Base-by-base conservation (phyloP, 2,329 filamentous ascomycete species). In the Colletotrichum somersetense region DNA sequence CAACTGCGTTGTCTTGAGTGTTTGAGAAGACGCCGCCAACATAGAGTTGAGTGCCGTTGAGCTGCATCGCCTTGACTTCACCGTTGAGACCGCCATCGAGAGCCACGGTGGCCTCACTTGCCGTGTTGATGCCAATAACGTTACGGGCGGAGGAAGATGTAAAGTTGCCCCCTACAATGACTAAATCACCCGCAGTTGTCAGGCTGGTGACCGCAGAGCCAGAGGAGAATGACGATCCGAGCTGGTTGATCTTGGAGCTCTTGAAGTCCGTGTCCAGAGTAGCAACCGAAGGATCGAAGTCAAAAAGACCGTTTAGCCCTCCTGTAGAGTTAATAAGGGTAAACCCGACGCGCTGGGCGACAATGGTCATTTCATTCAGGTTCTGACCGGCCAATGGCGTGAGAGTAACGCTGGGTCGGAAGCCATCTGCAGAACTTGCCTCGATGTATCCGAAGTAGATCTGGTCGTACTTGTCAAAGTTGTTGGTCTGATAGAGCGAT, bases 381-480 rank as follows among this genome's bases (percentile, higher is more conserved):
- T 83, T 82, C 80, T 95, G 92, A 50, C 89, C 91, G 42, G 87
- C 80, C 30, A 90, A 84, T 5, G 96, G 93, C 0, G 90, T 88
- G 56, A 99, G 84, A 0, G 93, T 97, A 64, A 99, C 91, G 5
- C 89, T 89, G 18, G 96, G 94, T 53, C 91, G 91, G 85, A 98
- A 98, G 26, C 88, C 88, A 46, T 64, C 64, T 74, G 84, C 85
- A 12, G 89, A 91, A 65, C 89, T 91, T 66, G 91, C 91, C 78
- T 98, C 94, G 66, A 99, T 90, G 75, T 91, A 91, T 58, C 95
- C 96, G 75, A 92, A 92, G 82, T 95, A 97, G 71, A 99, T 91
- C 76, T 93, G 91, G 79, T 99, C 96, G 78, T 97, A 98, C 82
- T 99, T 99, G 85, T 98, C 96, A 80, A 92, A 97, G 79, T 97